Evolutionary conservation across 306 rosid genomes (phyloP).

Genomic region (Cicer chorassanicum): DNA sequence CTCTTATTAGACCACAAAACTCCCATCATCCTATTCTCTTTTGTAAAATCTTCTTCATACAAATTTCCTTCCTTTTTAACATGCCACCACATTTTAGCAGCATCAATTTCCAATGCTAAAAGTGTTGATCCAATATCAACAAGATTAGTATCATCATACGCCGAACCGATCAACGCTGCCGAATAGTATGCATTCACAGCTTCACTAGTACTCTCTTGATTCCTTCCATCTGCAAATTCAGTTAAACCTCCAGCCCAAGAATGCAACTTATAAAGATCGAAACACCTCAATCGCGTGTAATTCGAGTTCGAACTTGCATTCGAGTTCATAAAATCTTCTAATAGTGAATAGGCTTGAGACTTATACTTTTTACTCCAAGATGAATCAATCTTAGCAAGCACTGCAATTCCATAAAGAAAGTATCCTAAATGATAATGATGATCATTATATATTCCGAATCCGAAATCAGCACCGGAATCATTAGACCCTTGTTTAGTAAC

Average conservation of each 20-base stretch:
- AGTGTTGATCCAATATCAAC: slow-evolving; percentile 68
- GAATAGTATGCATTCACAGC: slow-evolving; percentile 83
- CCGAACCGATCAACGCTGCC: slow-evolving; percentile 79
- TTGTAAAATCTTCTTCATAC: slow-evolving; percentile 63
- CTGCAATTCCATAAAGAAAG: slow-evolving; percentile 79
- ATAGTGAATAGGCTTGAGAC: slow-evolving; percentile 68
- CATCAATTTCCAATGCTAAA: slow-evolving; percentile 67
- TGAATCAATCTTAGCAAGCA: slow-evolving; percentile 77
- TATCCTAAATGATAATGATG: slow-evolving; percentile 86
- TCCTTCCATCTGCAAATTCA: slow-evolving; percentile 83
- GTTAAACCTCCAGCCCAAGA: slow-evolving; percentile 93
- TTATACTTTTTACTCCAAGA: slow-evolving; percentile 76
- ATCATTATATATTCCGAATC: slow-evolving; percentile 82
- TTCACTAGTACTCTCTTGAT: slow-evolving; percentile 89
- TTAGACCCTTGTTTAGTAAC: slow-evolving; percentile 66
- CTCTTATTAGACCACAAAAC: slow-evolving; percentile 85
- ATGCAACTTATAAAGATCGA: slow-evolving; percentile 71
- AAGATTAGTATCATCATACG: slow-evolving; percentile 69
- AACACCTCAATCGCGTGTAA: slow-evolving; percentile 77
- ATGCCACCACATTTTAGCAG: slow-evolving; percentile 89
- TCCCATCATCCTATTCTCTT: slow-evolving; percentile 67
- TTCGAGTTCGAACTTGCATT: slow-evolving; percentile 46
- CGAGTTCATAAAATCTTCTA: slow-evolving; percentile 72
- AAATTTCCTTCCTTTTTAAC: slow-evolving; percentile 55
- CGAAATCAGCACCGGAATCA: slow-evolving; percentile 71